A percentile compares a stretch with the other conserved stretches of the same genome.
phyloP scores from a whole-genome alignment of 2,329 filamentous ascomycete species.

The Dactylonectria macrodidyma region DNA sequence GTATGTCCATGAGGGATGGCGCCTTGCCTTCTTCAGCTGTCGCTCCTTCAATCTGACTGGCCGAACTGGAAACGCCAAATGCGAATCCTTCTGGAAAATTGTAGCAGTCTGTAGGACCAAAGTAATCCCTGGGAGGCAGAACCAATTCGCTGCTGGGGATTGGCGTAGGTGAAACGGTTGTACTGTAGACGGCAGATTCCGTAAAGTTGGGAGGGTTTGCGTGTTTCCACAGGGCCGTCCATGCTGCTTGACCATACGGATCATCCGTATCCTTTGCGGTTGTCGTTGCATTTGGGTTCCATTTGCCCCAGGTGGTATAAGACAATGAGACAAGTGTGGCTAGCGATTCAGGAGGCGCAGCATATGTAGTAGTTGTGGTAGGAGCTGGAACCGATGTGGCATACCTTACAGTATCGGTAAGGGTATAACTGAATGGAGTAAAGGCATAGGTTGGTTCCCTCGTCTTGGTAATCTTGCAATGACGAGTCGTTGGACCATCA shows the following conservation, averaged over 20 bases:
- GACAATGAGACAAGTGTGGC: conserved; percentile 47
- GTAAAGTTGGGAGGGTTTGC: conserved; percentile 55
- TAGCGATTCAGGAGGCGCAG: conserved; percentile 46
- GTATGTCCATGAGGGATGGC: conserved; percentile 61
- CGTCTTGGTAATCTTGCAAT: conserved; percentile 42
- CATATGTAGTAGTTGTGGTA: conserved; percentile 51
- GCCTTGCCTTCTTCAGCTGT: conserved; percentile 60
- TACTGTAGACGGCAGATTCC: conserved; percentile 51
- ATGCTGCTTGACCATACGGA: conserved; percentile 51
- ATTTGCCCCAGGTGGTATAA: conserved; percentile 54
- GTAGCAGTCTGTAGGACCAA: conserved; percentile 63
- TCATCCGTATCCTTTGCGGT: conserved; percentile 49
- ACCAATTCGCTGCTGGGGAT: conserved; percentile 69
- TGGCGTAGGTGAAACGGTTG: conserved; percentile 69
- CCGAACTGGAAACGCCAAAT: conserved; percentile 64
- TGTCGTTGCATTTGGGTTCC: conserved; percentile 49
- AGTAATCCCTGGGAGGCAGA: conserved; percentile 67
- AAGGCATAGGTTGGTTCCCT: conserved; percentile 47
- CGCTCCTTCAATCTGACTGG: conserved; percentile 63
- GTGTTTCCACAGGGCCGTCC: conserved; percentile 52
- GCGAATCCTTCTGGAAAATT: conserved; percentile 64
- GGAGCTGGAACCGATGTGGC: conserved; percentile 50
- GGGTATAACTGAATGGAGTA: conserved; percentile 49
- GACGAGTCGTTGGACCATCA: conserved; percentile 47
- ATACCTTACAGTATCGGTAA: conserved; percentile 52